Evolutionary conservation across 257 asterid species (phyloP), one percentile per base, ranked within the genome.

Genomic region (Echites panduratus): DNA sequence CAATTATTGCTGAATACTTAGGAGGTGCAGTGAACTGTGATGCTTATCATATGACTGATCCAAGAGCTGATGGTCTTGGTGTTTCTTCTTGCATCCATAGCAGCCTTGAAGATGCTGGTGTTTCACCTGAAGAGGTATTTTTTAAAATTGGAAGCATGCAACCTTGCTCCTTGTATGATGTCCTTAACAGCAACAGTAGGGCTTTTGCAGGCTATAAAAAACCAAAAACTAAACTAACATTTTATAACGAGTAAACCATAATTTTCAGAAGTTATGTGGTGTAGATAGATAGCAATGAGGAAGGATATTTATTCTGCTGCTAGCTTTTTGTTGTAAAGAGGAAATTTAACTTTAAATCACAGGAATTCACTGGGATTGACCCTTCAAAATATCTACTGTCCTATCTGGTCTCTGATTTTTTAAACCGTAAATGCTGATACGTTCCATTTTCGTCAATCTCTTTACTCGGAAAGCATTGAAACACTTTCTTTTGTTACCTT

Each of bases 21-120:
- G 98, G 98, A 68, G 98, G 97, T 61, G 98, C 98, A 27, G 89
- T 92, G 69, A 92, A 87, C 77, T 92, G 98, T 74, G 98, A 92
- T 85, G 98, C 98, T 54, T 74, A 89, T 90, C 98, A 92, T 80
- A 90, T 92, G 98, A 92, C 98, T 9, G 97, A 92, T 73, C 98
- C 98, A 9, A 89, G 98, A 79, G 78, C 96, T 69, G 98, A 92
- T 79, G 98, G 98, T 41, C 97, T 92, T 72, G 97, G 98, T 73
- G 98, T 92, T 58, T 92, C 98, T 52, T 85, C 98, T 4, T 92
- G 98, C 72, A 92, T 92, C 73, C 89, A 78, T 24, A 75, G 85
- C 70, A 84, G 91, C 76, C 96, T 92, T 66, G 89, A 79, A 78
- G 98, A 92, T 84, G 90, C 93, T 73, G 98, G 97, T 49, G 95